These are phyloP conservation scores for Coemansia sp. DNA, from an alignment of 192 early-diverging fungal species.

Conservation along the genomic window DNA sequence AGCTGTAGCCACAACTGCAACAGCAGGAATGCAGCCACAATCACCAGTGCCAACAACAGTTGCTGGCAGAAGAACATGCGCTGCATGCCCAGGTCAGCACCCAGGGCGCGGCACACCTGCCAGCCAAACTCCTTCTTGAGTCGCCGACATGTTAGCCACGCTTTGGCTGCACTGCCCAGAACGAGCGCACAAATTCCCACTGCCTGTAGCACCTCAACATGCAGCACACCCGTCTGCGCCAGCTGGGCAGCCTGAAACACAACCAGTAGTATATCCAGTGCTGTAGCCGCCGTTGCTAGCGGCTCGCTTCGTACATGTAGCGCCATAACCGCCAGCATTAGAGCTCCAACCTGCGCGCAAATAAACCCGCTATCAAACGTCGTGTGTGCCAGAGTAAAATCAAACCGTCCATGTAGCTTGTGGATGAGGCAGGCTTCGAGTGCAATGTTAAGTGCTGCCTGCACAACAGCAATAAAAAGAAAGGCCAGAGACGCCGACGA, in stretches of 20 bases:
- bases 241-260: slow-evolving; percentile 26
- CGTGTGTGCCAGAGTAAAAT: slow-evolving; percentile 16
- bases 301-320: slow-evolving; percentile 27
- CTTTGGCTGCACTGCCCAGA: slow-evolving; percentile 23
- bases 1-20: slow-evolving; percentile 52
- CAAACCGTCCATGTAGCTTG: background rate
- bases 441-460: slow-evolving; percentile 23
- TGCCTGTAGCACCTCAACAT: slow-evolving; percentile 20
- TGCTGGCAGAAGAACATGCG: slow-evolving; percentile 50
- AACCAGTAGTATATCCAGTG: slow-evolving; percentile 31
- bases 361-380: slow-evolving; percentile 33
- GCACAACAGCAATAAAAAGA: slow-evolving; percentile 15
- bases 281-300: slow-evolving; percentile 26
- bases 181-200: slow-evolving; percentile 17
- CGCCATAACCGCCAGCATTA: slow-evolving; percentile 16
- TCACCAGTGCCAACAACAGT: slow-evolving; percentile 30
- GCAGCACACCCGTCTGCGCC: slow-evolving; percentile 14
- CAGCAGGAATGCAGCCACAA: slow-evolving; percentile 38
- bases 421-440: slow-evolving; percentile 28
- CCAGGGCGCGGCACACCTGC: slow-evolving; percentile 49
- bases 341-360: slow-evolving; percentile 26
- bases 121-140: slow-evolving; percentile 54
- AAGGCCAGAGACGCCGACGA: slow-evolving; percentile 15
- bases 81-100: slow-evolving; percentile 47
- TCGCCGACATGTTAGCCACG: slow-evolving; percentile 20